Percentiles rank a stretch among this genome's conserved stretches.
Evolutionary conservation across 352 stramenopile species (phyloP).

Genomic region (Globisporangium okanoganense): DNA sequence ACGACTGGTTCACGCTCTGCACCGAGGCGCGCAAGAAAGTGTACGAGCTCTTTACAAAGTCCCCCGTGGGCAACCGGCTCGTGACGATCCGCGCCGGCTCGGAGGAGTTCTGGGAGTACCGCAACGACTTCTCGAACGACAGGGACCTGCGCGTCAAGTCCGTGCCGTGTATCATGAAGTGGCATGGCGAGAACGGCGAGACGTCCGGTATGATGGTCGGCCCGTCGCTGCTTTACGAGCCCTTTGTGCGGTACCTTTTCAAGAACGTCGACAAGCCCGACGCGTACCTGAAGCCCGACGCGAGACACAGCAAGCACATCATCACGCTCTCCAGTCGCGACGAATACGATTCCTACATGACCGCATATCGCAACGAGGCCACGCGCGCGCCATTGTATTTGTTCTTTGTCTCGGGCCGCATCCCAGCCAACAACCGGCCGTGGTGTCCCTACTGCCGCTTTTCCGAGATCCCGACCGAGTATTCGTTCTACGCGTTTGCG

Average conservation of each 20-base stretch:
- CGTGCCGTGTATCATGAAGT: conserved; percentile 59
- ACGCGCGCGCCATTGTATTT: conserved; percentile 45
- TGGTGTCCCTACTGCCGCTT: conserved; percentile 84
- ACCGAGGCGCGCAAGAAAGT: conserved; percentile 37
- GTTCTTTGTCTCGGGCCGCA: conserved; percentile 65
- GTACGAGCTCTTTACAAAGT: conserved; percentile 55
- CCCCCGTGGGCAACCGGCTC: conserved; percentile 43
- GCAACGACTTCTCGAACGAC: conserved; percentile 58
- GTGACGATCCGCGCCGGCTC: conserved; percentile 54
- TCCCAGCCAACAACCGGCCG: conserved; percentile 61
- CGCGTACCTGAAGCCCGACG: conserved; percentile 31
- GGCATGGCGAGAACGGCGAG: conserved; percentile 42
- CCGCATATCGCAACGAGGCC: conserved; percentile 29
- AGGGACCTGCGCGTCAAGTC: conserved; percentile 56
- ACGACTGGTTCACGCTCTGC: conserved; percentile 55
- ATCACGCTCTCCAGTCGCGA: conserved; percentile 39
- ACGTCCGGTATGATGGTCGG: conserved; percentile 55
- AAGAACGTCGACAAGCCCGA: conserved; percentile 49
- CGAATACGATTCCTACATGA: conserved; percentile 36
- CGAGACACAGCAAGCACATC: conserved; percentile 48
- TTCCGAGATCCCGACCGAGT: conserved; percentile 68
- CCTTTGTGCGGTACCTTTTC: conserved; percentile 63
- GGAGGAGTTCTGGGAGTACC: conserved; percentile 44
- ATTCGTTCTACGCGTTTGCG: conserved; percentile 67
- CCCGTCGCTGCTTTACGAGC: conserved; percentile 44